Evolutionary conservation across 1,284 basidiomycete species (phyloP), one percentile per base, ranked within the genome.

Genomic region (Acaromyces ingoldii): DNA sequence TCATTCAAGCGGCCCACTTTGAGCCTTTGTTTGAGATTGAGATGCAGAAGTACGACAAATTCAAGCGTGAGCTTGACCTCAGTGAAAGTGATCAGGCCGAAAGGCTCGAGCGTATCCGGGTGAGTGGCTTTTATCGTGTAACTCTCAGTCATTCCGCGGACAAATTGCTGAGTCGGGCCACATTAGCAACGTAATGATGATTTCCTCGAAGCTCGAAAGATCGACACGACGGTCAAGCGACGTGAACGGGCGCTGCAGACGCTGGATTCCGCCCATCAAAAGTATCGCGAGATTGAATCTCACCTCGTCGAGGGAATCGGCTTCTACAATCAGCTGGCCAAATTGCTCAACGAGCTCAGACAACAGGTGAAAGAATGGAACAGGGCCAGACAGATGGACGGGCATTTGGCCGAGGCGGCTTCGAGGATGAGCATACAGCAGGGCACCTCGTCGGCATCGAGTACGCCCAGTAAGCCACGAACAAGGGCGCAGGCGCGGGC

Each of bases 281-380:
- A 90, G 70, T 95, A 92, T 76, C 81, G 83, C 44, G 91, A 96
- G 76, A 87, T 95, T 15, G 80, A 80, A 1, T 82, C 84, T 49
- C 91, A 96, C 72, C 79, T 93, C 10, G 85, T 88, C 47, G 91
- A 96, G 73, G 92, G 92, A 1, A 81, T 89, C 62, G 56, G 90
- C 79, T 70, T 70, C 40, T 70, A 70, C 49, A 68, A 68, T 48
- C 51, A 57, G 4, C 43, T 70, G 9, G 63, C 60, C 17, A 54
- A 58, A 47, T 55, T 67, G 13, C 42, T 70, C 31, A 52, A 48
- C 30, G 57, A 56, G n/a, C 60, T 63, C 26, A 49, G 59, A 29
- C 57, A 66, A 33, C 43, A 48, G 9, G 57, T 62, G 2, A 59
- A 58, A 25, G 58, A 65, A 30, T 68, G 65, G 65, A 46, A 52